Base-by-base conservation (phyloP, 805 yeast genomes). In the Candida boidinii region DNA sequence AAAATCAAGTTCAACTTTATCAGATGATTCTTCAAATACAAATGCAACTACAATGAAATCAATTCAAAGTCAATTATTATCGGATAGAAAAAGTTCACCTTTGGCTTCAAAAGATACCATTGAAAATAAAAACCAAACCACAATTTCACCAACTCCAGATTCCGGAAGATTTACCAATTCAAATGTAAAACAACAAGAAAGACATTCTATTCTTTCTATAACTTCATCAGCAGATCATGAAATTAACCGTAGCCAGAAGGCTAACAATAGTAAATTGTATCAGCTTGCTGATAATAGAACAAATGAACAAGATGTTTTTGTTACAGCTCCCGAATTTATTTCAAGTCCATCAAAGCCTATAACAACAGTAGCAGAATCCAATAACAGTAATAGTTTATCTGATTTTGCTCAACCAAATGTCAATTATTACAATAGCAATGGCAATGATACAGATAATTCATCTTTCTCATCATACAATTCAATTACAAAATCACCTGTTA, bases 261-360 rank as follows among this genome's bases (percentile, higher is more conserved):
- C 29, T 4, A 51, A 50, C 29, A 36, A 37, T 7, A 38, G 35
- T 15, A 38, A 41, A 10, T 37, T 48, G 12, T 48, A 53, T 26
- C 43, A 39, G 19, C 28, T 48, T 12, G 44, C 52, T 4, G 47
- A 52, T n/a, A 44, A 48, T 23, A 36, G 50, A 5, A 48, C 54
- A 7, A 40, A 53, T 4, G 51, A 46, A 16, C 37, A 41, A 6
- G 66, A 61, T 22, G 52, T 57, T 3, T 62, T 49, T 44, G 60
- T 57, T 11, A 62, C 68, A 2, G 68, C 68, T 1, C 48, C 62
- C 1, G 64, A 62, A 34, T 51, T 62, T 18, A 46, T 7, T 15
- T 25, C 27, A 25, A 25, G 14, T 17, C 7, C 8, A 13, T 12
- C 7, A 25, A 11, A 12, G n/a, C n/a, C n/a, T n/a, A n/a, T n/a